Evolutionary conservation across 2,329 filamentous ascomycete genomes (phyloP), one percentile per base, ranked within the genome.

Genomic region (Escovopsis weberi): DNA sequence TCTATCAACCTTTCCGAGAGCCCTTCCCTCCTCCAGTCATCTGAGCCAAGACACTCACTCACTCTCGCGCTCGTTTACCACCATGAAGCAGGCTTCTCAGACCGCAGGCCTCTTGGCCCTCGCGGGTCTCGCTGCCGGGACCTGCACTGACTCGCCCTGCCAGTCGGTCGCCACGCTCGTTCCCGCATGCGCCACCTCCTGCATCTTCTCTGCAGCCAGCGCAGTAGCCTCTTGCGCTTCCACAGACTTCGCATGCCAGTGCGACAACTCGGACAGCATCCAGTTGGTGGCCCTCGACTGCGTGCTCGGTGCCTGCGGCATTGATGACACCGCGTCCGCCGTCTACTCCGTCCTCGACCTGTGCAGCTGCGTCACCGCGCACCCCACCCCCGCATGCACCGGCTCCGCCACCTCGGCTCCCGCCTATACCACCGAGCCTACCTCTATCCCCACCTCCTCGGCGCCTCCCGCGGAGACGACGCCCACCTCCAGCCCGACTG

Each of bases 361-460:
- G 7, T 56, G 54, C 40, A 38, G 38, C 5, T 57, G 55, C 28
- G 53, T 56, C 28, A 43, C 42, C 4, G 51, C 48, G 4, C 51
- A 48, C 35, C 54, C 40, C 18, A 44, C 30, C 9, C 41, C 38
- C 2, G 34, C 44, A 36, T 40, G 41, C 36, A 45, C 45, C 12
- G 28, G 36, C 4, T 19, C 26, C 6, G 37, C 40, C 48, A 45
- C 45, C 12, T 34, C 39, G 5, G 33, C 26, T 6, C 40, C 40
- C 48, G 28, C 37, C 12, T 41, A 32, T 3, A 41, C 38, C 15
- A 39, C 38, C 4, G 30, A 26, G 19, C 34, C 37, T 35, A n/a
- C 38, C 26, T 12, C 28, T 11, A 26, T 15, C n/a, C 42, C 42
- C 8, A 37, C 42, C 7, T 28, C 40, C 28, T 32, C 28, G 28